A percentile compares a stretch with the other conserved stretches of the same genome.
phyloP scores from a whole-genome alignment of 2,329 filamentous ascomycete species.

The Claviceps fusiformis region DNA sequence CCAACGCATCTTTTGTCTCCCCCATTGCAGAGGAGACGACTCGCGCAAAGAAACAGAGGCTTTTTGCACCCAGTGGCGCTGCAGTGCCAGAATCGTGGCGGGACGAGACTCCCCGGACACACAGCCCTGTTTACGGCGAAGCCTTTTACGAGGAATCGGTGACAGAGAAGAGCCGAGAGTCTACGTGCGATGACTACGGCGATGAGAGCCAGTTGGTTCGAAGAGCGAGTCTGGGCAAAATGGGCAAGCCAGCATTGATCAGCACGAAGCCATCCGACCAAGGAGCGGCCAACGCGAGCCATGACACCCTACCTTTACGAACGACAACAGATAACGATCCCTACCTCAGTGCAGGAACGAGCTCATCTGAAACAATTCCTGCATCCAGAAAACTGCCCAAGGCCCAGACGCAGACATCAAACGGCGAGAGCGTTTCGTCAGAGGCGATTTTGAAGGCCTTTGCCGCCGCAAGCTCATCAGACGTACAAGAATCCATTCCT shows the following conservation, averaged over 20 bases:
- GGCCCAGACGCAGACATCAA: conserved; percentile 7
- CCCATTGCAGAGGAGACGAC: conserved; percentile 63
- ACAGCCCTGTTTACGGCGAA: conserved; percentile 33
- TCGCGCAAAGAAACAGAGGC: conserved; percentile 42
- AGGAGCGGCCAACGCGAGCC: conserved; percentile 10
- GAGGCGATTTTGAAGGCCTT: conserved; percentile 37
- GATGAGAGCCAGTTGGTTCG: conserved; percentile 46
- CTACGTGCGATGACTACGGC: conserved; percentile 30
- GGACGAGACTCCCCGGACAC: conserved; percentile 28
- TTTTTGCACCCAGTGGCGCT: conserved; percentile 58
- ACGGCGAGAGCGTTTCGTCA: conserved; percentile 20
- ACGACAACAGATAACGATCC: conserved; percentile 31
- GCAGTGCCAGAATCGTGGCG: conserved; percentile 59
- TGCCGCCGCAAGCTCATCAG: conserved; percentile 32
- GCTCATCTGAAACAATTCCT: conserved; percentile 30
- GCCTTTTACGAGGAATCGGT: conserved; percentile 36
- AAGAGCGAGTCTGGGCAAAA: conserved; percentile 48
- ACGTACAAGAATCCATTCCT: conserved; percentile 22
- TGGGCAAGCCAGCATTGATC: conserved; percentile 43
- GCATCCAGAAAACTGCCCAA: conserved; percentile 10
- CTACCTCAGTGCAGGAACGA: conserved; percentile 32
- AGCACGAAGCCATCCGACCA: conserved; percentile 18
- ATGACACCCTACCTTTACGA: conserved; percentile 24
- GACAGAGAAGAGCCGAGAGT: conserved; percentile 29
- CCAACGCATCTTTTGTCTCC: conserved; percentile 53